Conservation (phyloP, 1,284 basidiomycete genomes). For the Ceratobasidium theobromae region DNA sequence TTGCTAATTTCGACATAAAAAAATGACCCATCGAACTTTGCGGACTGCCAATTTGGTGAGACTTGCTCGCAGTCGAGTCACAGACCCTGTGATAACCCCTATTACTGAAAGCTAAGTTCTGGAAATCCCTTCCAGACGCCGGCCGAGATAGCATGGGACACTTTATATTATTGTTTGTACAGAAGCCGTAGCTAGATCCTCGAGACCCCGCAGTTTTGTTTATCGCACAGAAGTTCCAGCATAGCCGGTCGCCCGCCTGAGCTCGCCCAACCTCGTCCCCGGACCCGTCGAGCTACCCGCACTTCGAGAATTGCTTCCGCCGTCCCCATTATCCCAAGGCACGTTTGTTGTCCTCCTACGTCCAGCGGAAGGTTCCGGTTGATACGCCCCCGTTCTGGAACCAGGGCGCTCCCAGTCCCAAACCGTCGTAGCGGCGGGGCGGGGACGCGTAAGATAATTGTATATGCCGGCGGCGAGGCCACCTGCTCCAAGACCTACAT, state of each 20-base stretch:
- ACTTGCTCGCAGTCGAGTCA: background rate
- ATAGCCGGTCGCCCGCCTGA: slow-evolving; percentile 25
- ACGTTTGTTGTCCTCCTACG: background rate
- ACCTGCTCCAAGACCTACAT: slow-evolving; percentile 43
- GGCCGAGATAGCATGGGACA: too few species aligned
- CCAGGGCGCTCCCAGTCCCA: slow-evolving; percentile 16
- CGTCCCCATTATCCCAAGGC: background rate
- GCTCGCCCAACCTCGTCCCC: slow-evolving; percentile 18
- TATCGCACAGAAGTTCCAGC: slow-evolving; percentile 15
- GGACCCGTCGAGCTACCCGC: slow-evolving; percentile 23
- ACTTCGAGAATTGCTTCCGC: background rate
- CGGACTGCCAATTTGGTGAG: background rate
- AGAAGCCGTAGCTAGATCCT: too few species aligned
- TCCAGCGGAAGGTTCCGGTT: slow-evolving; percentile 1
- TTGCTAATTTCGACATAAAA: too few species aligned
- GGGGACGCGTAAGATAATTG: slow-evolving; percentile 3
- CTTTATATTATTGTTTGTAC: too few species aligned
- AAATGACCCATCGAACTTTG: background rate
- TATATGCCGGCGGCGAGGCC: slow-evolving; percentile 42
- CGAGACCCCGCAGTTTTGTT: background rate
- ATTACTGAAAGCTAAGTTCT: too few species aligned
- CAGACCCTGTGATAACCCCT: too few species aligned
- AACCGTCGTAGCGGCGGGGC: background rate
- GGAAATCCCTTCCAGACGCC: too few species aligned
- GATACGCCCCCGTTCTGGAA: background rate